Base-by-base conservation (phyloP, 192 early-diverging fungal genomes). In the Coemansia sp. region DNA sequence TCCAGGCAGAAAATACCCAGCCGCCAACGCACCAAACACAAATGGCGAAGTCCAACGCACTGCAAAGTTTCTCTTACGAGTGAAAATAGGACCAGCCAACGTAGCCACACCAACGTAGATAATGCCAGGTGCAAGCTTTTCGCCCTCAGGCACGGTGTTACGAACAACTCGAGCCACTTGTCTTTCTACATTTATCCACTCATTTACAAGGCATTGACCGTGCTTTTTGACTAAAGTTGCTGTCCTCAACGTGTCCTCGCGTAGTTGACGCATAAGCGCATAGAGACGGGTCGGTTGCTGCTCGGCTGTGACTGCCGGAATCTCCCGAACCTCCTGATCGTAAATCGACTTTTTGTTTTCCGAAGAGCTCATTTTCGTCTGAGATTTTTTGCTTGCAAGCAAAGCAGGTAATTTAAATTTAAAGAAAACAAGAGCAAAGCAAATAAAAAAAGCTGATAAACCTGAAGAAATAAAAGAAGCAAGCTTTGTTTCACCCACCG, bases 71-170 rank as follows among this genome's bases (percentile, higher is more conserved):
- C 80, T 71, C 0, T 58, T 60, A 11, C 77, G 18, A 12, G 72
- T 77, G 33, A 80, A 80, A 42, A 84, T 77, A 8, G 83, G 78
- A 1, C 83, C 83, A 0, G 83, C 83, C 60, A 84, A 36, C 29
- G 64, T 50, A 0, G 77, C 74, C 34, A 84, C 72, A 29, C 75
- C 75, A 25, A 84, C 75, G 22, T 84, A 84, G 36, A 80, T 57
- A 4, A 73, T 63, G 17, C 70, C 77, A 0, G 83, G 83, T 28
- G 68, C 67, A 48, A 80, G 60, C 17, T 30, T 38, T 59, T 84
- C 83, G 31, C 66, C 61, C 36, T 50, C 20, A 0, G 83, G 72
- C 33, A 84, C 78, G 10, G 78, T 84, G 48, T 50, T 48, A 25
- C 34, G 17, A 12, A 81, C 67, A 0, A 71, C 34, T 4, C 40